Evolutionary conservation across 129 eudicot genomes (phyloP), one percentile per base, ranked within the genome.

Genomic region (Centella asiatica): DNA sequence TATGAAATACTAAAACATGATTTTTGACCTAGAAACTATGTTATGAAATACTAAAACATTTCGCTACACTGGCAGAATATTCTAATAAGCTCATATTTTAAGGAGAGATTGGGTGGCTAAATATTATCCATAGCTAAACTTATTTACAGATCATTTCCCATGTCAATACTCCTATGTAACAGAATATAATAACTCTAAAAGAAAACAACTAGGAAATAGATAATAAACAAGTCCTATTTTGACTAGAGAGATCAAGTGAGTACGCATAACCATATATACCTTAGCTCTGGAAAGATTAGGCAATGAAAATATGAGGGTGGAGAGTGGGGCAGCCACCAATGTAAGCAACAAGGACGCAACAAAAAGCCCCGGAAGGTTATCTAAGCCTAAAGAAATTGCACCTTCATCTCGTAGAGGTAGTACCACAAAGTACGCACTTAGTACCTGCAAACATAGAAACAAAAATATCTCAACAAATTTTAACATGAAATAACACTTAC

Each of bases 331-430:
- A 26, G 95, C 97, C 63, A 86, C 67, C 68, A 90, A 72, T 1
- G 97, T 90, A 65, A 90, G 86, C 14, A 85, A 26, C 81, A 90
- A 79, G 1, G 97, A 90, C 23, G 87, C 97, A 6, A 81, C 75
- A 67, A 90, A 90, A 32, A 90, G 81, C 9, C 83, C 79, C 39
- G 97, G 97, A 28, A 90, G 86, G 52, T 78, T 81, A 24, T 63
- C 72, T 54, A 90, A 64, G 32, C 97, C 97, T 62, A 90, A 66
- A 1, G 97, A 90, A 15, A 90, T 78, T 4, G 93, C 97, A 13
- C 95, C 97, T 86, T 90, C 97, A 74, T 90, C 97, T 14, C 97
- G 86, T 66, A 90, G 81, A 7, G 97, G 97, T 50, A 90, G 80
- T 7, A 90, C 82, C 60, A 86, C 95, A 60, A 90, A 90, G 68